These are phyloP conservation scores for Apiospora rasikravindrae DNA, from an alignment of 2,329 filamentous ascomycete genomes.

Conservation along the genomic window DNA sequence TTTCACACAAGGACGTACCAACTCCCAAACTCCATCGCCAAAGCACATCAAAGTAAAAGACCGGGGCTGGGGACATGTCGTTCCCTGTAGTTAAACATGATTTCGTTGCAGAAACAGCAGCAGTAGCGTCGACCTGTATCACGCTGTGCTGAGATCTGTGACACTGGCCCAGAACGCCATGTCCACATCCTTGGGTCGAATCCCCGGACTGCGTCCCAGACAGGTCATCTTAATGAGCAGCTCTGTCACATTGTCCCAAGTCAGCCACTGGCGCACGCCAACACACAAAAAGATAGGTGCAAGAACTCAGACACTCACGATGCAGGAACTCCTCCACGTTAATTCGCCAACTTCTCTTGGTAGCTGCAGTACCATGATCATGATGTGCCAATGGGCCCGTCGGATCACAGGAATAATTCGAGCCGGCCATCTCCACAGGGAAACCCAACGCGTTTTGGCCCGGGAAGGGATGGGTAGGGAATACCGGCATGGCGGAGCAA, in stretches of 20 bases:
- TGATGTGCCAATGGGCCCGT: not conserved
- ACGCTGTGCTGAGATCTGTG: constrained; percentile 22
- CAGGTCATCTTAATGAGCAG: constrained; percentile 33
- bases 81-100: not conserved
- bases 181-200: constrained; percentile 36
- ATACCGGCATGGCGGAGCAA: not conserved
- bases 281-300: too few species aligned
- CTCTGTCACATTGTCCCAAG: constrained; percentile 23
- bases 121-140: not conserved
- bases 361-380: not conserved
- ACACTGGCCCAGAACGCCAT: constrained; percentile 37
- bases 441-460: not conserved
- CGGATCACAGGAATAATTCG: not conserved
- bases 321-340: constrained; percentile 36
- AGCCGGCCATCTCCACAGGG: not conserved
- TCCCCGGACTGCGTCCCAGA: constrained; percentile 36
- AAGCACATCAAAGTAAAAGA: not conserved
- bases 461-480: not conserved
- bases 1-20: not conserved
- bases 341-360: constrained; percentile 24
- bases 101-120: too few species aligned
- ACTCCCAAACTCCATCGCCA: constrained; percentile 6
- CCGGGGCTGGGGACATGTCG: too few species aligned
- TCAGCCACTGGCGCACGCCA: not conserved
- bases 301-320: constrained; percentile 32